These are phyloP conservation scores for Yarrowia hollandica DNA, from an alignment of 805 yeast genomes.

Conservation along the genomic window DNA sequence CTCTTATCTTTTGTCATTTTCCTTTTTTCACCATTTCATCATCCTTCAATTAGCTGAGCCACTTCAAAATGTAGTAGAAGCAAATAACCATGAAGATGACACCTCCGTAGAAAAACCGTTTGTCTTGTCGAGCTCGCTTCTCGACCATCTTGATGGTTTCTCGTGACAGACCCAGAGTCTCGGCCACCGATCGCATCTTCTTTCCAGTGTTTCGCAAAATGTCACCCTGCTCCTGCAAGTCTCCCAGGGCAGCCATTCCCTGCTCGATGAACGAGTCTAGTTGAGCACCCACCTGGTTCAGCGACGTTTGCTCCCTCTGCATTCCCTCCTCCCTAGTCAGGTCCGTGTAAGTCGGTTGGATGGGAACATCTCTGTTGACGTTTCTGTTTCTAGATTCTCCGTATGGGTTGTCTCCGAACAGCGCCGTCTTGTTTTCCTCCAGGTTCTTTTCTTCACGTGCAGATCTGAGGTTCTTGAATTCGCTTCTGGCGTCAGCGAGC, in stretches of 20 bases:
- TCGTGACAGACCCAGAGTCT: constrained; percentile 82
- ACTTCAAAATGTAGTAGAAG: constrained; percentile 66
- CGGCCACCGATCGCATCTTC: constrained; percentile 64
- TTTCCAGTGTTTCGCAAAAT: constrained; percentile 61
- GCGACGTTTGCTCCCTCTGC: constrained; percentile 60
- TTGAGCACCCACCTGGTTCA: constrained; percentile 70
- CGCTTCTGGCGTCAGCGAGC: constrained; percentile 47
- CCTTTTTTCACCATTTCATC: neutral
- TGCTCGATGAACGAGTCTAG: constrained; percentile 86
- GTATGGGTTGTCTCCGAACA: constrained; percentile 46
- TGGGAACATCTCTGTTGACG: constrained; percentile 24
- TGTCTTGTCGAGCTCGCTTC: constrained; percentile 80
- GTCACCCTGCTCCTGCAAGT: constrained; percentile 80
- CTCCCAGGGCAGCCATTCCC: constrained; percentile 84
- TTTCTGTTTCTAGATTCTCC: constrained; percentile 24
- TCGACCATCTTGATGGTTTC: constrained; percentile 80
- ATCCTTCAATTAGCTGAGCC: constrained; percentile 50
- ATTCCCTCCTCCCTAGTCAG: constrained; percentile 59
- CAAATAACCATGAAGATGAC: constrained; percentile 59
- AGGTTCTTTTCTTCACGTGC: constrained; percentile 56
- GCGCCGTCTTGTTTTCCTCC: constrained; percentile 51
- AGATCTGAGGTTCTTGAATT: constrained; percentile 55
- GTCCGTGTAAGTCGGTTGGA: constrained; percentile 30
- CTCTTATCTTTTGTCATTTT: neutral
- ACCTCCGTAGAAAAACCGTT: constrained; percentile 80